Evolutionary conservation across 306 rosid genomes (phyloP), one percentile per base, ranked within the genome.

Genomic region (Vigna reflexopilosa): DNA sequence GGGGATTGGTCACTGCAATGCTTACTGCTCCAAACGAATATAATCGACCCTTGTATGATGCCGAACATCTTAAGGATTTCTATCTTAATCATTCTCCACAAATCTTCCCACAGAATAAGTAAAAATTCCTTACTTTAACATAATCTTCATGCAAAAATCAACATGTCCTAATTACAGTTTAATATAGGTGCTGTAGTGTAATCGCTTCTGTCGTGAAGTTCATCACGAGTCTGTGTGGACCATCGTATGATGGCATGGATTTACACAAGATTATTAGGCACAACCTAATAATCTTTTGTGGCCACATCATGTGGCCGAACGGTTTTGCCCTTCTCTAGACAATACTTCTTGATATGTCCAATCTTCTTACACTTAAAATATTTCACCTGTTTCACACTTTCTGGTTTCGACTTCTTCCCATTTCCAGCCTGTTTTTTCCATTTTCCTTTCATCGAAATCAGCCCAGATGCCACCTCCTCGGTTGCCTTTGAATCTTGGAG

Each of bases 1-100:
- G 96, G 0, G 96, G 96, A 30, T 81, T 91, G 52, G 85, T 91
- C 40, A 86, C 96, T 5, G 81, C 91, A 54, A 91, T 91, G 91
- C 77, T 91, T 4, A 72, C 93, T 8, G 64, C 93, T 11, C 96
- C 93, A 10, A 67, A 91, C 40, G 81, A 87, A 28, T 84, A 89
- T 2, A 89, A 87, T n/a, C 87, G 91, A 56, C 96, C 96, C 16
- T 0, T 91, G 9, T 89, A 72, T 63, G 85, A 88, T 0, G 91
- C 93, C 28, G 82, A 84, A 36, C 93, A 91, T 51, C 89, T 91
- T 17, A 91, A 85, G 69, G 72, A 78, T 9, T 91, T 88, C 80
- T 91, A 87, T 79, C 90, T 89, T 44, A 26, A 56, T 15, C 79
- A 91, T 4, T 2, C 81, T 68, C 93, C 96, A 2, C 78, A 73